phyloP scores from a whole-genome alignment of 1,284 basidiomycete genomes.

The Boletus smithii region DNA sequence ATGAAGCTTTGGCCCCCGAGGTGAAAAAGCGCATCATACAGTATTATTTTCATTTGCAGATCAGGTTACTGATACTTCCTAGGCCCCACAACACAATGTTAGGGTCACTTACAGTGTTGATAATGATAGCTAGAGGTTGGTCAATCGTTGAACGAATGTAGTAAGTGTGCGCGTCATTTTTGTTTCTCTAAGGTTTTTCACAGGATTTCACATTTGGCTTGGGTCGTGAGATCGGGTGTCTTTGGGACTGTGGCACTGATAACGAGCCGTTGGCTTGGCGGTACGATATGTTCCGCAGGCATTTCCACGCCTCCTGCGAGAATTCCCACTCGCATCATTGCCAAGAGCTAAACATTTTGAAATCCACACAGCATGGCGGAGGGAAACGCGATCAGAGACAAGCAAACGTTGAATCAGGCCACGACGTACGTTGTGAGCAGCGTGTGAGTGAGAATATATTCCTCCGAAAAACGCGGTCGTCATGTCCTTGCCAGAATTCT shows the following conservation, averaged over 20 bases:
- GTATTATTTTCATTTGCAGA: slow-evolving; percentile 7
- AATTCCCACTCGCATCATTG: slow-evolving; percentile 82
- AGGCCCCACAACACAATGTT: not conserved
- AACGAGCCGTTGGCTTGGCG: slow-evolving; percentile 38
- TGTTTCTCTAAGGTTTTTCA: not conserved
- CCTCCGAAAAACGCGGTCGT: slow-evolving; percentile 85
- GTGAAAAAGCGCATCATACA: slow-evolving; percentile 5
- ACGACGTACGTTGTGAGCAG: slow-evolving; percentile 69
- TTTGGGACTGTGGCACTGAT: slow-evolving; percentile 23
- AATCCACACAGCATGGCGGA: not conserved
- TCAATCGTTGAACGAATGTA: slow-evolving; percentile 19
- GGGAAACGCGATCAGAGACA: slow-evolving; percentile 1
- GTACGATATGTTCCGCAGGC: slow-evolving; percentile 35
- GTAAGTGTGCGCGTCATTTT: not conserved
- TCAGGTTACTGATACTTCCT: not conserved
- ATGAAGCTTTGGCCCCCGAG: not conserved
- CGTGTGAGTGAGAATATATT: slow-evolving; percentile 80
- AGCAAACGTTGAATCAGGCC: not conserved
- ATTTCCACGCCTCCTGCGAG: slow-evolving; percentile 69
- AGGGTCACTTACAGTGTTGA: slow-evolving; percentile 7
- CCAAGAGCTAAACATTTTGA: slow-evolving; percentile 49
- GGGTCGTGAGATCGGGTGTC: not conserved
- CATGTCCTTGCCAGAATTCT: slow-evolving; percentile 74
- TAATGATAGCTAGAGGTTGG: slow-evolving; percentile 4
- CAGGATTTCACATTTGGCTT: not conserved